Conservation (phyloP, 176 grass and related monocot species). For the Secale cereale region DNA sequence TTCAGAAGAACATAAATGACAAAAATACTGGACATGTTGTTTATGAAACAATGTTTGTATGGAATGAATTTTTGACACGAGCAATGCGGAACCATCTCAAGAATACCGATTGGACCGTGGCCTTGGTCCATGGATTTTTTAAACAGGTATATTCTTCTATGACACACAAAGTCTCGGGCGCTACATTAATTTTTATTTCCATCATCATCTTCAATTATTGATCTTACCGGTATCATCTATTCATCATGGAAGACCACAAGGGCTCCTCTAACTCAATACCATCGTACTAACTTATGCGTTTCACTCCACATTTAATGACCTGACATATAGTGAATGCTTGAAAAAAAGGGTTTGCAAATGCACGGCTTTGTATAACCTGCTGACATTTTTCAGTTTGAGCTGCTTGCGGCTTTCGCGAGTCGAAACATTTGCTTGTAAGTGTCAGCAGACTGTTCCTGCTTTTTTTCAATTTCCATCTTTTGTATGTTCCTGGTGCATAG, state of each 20-base stretch:
- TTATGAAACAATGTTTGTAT: constrained; percentile 97
- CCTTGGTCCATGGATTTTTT: constrained; percentile 92
- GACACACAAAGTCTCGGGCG: background rate
- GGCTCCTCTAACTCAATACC: constrained; percentile 47
- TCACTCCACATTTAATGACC: constrained; percentile 32
- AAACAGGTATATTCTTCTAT: constrained; percentile 65
- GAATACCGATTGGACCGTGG: constrained; percentile 85
- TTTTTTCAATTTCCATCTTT: background rate
- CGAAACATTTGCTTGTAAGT: constrained; percentile 53
- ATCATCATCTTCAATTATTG: constrained; percentile 26
- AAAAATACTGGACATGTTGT: constrained; percentile 54
- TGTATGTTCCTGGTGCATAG: constrained; percentile 6
- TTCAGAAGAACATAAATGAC: constrained; percentile 86
- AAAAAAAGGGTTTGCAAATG: constrained; percentile 48
- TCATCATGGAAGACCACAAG: constrained; percentile 27
- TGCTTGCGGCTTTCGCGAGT: constrained; percentile 49
- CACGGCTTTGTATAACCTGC: constrained; percentile 48
- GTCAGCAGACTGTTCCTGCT: constrained; percentile 38
- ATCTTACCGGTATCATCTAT: constrained; percentile 33
- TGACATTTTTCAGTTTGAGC: constrained; percentile 60
- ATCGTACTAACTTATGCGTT: constrained; percentile 31
- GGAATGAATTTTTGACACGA: constrained; percentile 93
- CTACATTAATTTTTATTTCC: constrained; percentile 2
- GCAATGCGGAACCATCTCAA: constrained; percentile 75
- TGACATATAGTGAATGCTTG: constrained; percentile 51